phyloP scores from a whole-genome alignment of 192 early-diverging fungal species.

The Gorgonomyces haynaldii region DNA sequence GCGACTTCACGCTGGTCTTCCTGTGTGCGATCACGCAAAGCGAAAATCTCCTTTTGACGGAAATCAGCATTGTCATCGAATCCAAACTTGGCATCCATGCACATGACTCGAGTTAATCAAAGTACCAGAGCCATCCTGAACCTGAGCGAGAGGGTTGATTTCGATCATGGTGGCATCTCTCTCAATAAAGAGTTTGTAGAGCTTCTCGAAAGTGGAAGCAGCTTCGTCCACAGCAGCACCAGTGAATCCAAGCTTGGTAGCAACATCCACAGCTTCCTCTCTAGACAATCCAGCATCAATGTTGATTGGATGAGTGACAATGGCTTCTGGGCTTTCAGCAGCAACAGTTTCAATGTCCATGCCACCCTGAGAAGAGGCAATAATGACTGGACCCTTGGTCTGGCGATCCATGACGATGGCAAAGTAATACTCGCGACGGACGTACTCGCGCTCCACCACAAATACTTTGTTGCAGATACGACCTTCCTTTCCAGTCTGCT shows the following conservation, averaged over 20 bases:
- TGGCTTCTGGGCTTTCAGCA: constrained; percentile 89
- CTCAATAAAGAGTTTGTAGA: constrained; percentile 94
- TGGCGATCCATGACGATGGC: constrained; percentile 95
- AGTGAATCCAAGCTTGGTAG: constrained; percentile 81
- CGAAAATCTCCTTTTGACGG: constrained; percentile 84
- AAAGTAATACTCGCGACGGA: constrained; percentile 98
- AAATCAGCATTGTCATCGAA: constrained; percentile 99
- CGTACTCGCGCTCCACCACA: constrained; percentile 92
- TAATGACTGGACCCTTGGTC: constrained; percentile 86
- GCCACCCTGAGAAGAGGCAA: constrained; percentile 94
- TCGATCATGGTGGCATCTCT: constrained; percentile 97
- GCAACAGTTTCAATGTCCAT: constrained; percentile 97
- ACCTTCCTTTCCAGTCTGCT: constrained; percentile 93
- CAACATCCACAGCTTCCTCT: constrained; percentile 65
- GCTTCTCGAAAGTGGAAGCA: constrained; percentile 77
- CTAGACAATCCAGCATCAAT: constrained; percentile 70
- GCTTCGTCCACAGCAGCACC: constrained; percentile 69
- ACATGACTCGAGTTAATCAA: constrained; percentile 83
- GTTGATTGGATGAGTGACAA: constrained; percentile 83
- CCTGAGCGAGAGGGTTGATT: constrained; percentile 97
- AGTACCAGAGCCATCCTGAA: constrained; percentile 65
- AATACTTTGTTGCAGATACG: constrained; percentile 89
- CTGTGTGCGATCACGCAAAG: constrained; percentile 82
- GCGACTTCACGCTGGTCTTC: constrained; percentile 96
- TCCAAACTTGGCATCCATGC: constrained; percentile 99